Evolutionary conservation across 2,329 filamentous ascomycete species (phyloP), one percentile per base, ranked within the genome.

Genomic region (Talaromyces pinophilus): DNA sequence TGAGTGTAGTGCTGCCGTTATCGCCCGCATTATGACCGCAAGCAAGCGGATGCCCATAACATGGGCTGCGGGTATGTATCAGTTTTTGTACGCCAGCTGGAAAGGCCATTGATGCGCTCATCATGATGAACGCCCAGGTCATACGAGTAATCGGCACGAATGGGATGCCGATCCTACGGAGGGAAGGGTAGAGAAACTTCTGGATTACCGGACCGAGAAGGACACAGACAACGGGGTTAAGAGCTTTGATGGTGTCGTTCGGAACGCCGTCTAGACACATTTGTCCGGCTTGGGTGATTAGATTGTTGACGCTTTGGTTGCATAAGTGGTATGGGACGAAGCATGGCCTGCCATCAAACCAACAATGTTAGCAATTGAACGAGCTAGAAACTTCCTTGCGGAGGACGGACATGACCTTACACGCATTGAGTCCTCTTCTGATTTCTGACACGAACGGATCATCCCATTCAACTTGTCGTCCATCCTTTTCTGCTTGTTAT

Each of bases 221-320:
- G 67, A 90, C 83, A 67, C 88, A 85, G 30, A 83, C 81, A 44
- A 90, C 76, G 0, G 87, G 83, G 71, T 89, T 86, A 67, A 89
- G 80, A 73, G 88, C 85, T 63, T 80, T 77, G 30, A 90, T 77
- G 8, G 90, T 76, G 72, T 90, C 88, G 72, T 90, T 90, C 7
- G 83, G 82, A 3, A 85, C 76, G 42, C 83, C 83, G 64, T 82
- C 74, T 3, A 82, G 77, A 13, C 75, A 68, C 82, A 92, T 55
- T 38, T 63, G 87, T 5, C 84, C 83, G 33, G 87, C 89, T 80
- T 77, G 75, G 2, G 74, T 72, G 46, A 73, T 73, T 11, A 74
- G 64, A 65, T 75, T 74, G 52, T 72, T 71, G 64, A 63, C 59
- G 6, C 46, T 66, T 48, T 72, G 67, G 38, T 65, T 54, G 60